phyloP scores from a whole-genome alignment of 371 early-diverging fungal species.

The Mortierella sp. region DNA sequence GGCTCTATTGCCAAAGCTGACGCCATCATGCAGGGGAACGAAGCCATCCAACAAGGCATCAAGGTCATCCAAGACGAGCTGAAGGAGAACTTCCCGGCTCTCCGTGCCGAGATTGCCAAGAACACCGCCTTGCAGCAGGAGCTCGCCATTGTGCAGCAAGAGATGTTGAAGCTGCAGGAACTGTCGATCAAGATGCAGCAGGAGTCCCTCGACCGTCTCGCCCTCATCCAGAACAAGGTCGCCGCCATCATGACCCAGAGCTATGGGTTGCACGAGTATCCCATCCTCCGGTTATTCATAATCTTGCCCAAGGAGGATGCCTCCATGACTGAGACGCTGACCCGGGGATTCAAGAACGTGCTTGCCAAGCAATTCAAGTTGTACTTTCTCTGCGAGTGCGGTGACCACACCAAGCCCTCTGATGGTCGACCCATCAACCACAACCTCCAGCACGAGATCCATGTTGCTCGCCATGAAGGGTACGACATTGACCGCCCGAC shows the following conservation, averaged over 20 bases:
- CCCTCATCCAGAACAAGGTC: slow-evolving; percentile 3
- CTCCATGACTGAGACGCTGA: background rate
- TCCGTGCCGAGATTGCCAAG: too few relatives aligned
- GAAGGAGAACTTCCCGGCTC: too few relatives aligned
- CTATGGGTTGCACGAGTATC: slow-evolving; percentile 23
- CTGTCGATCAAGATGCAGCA: slow-evolving; percentile 5
- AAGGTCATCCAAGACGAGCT: too few relatives aligned
- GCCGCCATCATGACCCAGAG: slow-evolving; percentile 9
- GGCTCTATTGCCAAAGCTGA: too few relatives aligned
- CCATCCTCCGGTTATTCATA: slow-evolving; percentile 21
- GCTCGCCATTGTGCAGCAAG: too few relatives aligned
- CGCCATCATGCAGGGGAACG: too few relatives aligned
- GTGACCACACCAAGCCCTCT: background rate
- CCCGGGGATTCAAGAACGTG: background rate
- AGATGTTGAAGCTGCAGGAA: slow-evolving; percentile 5
- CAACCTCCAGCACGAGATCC: background rate
- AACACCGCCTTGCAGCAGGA: too few relatives aligned
- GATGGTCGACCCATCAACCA: background rate
- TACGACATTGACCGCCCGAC: slow-evolving; percentile 17
- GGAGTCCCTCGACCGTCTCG: background rate
- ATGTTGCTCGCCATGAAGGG: background rate
- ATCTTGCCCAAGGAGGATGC: background rate
- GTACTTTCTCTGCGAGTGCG: slow-evolving; percentile 23
- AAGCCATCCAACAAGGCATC: too few relatives aligned
- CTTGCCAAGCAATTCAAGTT: slow-evolving; percentile 7